Evolutionary conservation across 345 rosid species (phyloP).

Genomic region (Syzygium grande): DNA sequence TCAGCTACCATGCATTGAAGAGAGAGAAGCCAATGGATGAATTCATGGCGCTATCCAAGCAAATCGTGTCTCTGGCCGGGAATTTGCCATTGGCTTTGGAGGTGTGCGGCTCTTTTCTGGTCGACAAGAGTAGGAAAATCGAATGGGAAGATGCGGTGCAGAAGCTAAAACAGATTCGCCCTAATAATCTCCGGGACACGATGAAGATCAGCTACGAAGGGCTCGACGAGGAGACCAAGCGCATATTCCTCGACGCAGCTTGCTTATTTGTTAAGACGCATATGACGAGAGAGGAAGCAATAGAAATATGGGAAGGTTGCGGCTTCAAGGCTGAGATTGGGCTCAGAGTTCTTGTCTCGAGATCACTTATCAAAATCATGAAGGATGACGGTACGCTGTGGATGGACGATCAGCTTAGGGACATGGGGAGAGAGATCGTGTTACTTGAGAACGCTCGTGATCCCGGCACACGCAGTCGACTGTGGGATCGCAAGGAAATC

Average conservation of each 20-base stretch:
- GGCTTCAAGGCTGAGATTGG: conserved; percentile 38
- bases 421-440: conserved; percentile 71
- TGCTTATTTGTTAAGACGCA: conserved; percentile 42
- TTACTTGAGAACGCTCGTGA: neutral
- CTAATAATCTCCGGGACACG: conserved; percentile 21
- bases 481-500: conserved; percentile 52
- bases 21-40: conserved; percentile 35
- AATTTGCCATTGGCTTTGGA: conserved; percentile 58
- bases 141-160: conserved; percentile 46
- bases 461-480: conserved; percentile 44
- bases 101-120: conserved; percentile 59
- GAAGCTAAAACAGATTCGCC: conserved; percentile 26
- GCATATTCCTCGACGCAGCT: conserved; percentile 55
- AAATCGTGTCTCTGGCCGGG: conserved; percentile 43
- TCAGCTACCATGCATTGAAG: conserved; percentile 49
- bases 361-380: conserved; percentile 43
- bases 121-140: conserved; percentile 24
- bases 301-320: conserved; percentile 51
- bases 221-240: conserved; percentile 27
- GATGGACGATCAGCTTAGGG: conserved; percentile 73
- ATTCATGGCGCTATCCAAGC: conserved; percentile 20
- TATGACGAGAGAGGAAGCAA: conserved; percentile 30
- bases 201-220: conserved; percentile 49
- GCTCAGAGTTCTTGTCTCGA: conserved; percentile 30
- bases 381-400: conserved; percentile 11